Conservation (phyloP, 192 early-diverging fungal genomes). For the Umbelopsis sp. region DNA sequence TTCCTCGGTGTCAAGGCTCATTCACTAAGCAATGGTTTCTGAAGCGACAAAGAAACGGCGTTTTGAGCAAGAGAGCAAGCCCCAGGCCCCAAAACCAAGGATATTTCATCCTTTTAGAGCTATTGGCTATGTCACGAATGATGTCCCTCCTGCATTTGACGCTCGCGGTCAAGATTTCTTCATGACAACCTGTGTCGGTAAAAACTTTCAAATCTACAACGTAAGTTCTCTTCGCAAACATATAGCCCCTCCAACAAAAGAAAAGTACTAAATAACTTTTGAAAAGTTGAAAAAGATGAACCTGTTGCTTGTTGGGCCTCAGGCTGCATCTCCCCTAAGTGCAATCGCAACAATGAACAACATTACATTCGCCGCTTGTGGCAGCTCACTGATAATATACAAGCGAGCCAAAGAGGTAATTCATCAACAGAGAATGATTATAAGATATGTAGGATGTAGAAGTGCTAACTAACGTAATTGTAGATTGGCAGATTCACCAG, state of each 20-base stretch:
- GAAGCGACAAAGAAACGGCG: slow-evolving; percentile 22
- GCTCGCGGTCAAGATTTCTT: slow-evolving; percentile 73
- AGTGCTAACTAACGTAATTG: slow-evolving; percentile 23
- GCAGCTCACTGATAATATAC: slow-evolving; percentile 60
- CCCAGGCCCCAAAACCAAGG: slow-evolving; percentile 30
- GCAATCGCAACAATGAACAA: slow-evolving; percentile 71
- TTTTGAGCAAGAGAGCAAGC: slow-evolving; percentile 19
- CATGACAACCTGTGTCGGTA: slow-evolving; percentile 86
- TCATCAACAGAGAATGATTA: slow-evolving; percentile 29
- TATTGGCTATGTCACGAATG: slow-evolving; percentile 87
- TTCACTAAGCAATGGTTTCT: not conserved
- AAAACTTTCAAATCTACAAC: slow-evolving; percentile 89
- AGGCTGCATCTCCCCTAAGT: slow-evolving; percentile 65
- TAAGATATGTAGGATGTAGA: not conserved
- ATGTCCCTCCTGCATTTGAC: slow-evolving; percentile 79
- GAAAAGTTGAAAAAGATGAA: slow-evolving; percentile 69
- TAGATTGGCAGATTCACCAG: slow-evolving; percentile 31
- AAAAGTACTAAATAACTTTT: not conserved
- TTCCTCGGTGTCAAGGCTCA: slow-evolving; percentile 20
- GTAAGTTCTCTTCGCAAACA: slow-evolving; percentile 39
- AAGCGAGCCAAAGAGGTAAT: slow-evolving; percentile 70
- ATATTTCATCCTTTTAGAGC: slow-evolving; percentile 90
- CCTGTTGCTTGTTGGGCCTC: slow-evolving; percentile 78
- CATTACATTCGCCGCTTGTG: slow-evolving; percentile 74
- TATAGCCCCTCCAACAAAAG: not conserved